These are phyloP conservation scores for Solanum aculeatissimum DNA, from an alignment of 305 asterid genomes.

Conservation along the genomic window DNA sequence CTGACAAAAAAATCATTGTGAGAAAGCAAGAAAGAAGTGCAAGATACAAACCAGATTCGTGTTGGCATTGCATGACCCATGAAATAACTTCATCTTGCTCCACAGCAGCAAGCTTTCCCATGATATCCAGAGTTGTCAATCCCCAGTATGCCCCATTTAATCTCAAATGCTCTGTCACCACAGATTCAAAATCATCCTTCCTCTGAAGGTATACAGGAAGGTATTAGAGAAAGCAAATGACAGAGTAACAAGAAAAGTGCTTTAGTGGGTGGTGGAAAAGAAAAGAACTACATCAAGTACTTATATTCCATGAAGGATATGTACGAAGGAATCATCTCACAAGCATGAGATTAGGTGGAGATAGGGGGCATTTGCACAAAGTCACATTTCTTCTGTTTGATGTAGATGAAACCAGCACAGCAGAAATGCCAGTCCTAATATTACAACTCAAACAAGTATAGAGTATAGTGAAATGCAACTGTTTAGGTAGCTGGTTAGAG, in stretches of 20 bases:
- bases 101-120: conserved; percentile 63
- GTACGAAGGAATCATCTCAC: background rate
- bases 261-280: background rate
- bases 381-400: background rate
- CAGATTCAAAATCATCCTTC: conserved; percentile 68
- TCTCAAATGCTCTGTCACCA: conserved; percentile 84
- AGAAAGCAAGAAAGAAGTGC: background rate
- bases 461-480: background rate
- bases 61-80: conserved; percentile 90
- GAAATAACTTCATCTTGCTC: conserved; percentile 69
- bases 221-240: background rate
- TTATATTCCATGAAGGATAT: background rate
- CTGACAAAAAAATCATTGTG: background rate
- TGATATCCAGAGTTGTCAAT: conserved; percentile 73
- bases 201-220: conserved; percentile 24
- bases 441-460: background rate
- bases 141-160: conserved; percentile 97
- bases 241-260: background rate
- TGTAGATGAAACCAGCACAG: background rate
- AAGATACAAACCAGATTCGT: conserved; percentile 66
- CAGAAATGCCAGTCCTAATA: background rate
- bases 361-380: background rate
- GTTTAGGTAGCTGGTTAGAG: too few relatives aligned
- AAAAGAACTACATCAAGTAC: background rate
- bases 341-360: background rate